These are phyloP conservation scores for Sclerotinia borealis DNA, from an alignment of 2,329 filamentous ascomycete species.

Conservation along the genomic window DNA sequence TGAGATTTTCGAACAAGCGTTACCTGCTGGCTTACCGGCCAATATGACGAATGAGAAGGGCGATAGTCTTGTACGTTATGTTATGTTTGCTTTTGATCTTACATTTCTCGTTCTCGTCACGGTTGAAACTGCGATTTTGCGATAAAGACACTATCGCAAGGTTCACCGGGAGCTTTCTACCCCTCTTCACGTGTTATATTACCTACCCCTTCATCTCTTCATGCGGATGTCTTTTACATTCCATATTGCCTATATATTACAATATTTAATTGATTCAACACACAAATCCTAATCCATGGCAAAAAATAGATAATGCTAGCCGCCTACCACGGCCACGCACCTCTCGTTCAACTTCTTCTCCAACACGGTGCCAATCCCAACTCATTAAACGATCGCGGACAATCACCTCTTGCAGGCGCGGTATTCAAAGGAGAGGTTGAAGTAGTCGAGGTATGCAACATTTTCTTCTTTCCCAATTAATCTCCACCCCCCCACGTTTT, in stretches of 20 bases:
- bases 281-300: neutral
- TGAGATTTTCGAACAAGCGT: slow-evolving; percentile 53
- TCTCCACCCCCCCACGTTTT: neutral
- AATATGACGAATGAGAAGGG: slow-evolving; percentile 70
- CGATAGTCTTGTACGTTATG: slow-evolving; percentile 56
- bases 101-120: too few species aligned
- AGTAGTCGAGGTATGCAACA: slow-evolving; percentile 48
- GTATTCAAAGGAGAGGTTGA: slow-evolving; percentile 66
- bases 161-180: neutral
- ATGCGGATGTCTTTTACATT: too few species aligned
- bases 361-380: slow-evolving; percentile 61
- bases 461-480: neutral
- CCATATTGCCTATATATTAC: too few species aligned
- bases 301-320: slow-evolving; percentile 61
- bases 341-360: slow-evolving; percentile 54
- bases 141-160: neutral
- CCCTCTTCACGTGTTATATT: neutral
- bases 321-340: slow-evolving; percentile 60
- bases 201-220: neutral
- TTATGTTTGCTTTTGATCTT: neutral
- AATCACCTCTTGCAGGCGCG: slow-evolving; percentile 64
- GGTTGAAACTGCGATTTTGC: too few species aligned
- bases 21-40: slow-evolving; percentile 58
- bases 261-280: neutral
- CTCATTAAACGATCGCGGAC: slow-evolving; percentile 59